Base-by-base conservation (phyloP, 1,284 basidiomycete species). In the Pterula multifida region DNA sequence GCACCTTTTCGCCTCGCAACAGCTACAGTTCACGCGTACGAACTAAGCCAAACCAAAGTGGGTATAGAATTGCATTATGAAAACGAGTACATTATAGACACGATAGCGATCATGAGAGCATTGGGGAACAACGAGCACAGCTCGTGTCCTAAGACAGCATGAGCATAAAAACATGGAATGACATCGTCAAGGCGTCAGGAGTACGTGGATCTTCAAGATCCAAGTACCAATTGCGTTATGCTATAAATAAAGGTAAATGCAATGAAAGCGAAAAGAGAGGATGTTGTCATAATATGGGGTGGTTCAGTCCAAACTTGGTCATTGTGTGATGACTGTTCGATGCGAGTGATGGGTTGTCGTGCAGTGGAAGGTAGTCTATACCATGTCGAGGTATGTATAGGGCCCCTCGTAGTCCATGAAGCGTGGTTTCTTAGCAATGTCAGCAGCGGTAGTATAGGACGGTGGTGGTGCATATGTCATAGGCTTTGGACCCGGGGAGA, bases 171-270 rank as follows among this genome's bases (percentile, higher is more conserved):
- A 17, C 39, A 19, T 42, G 6, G 19, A 17, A 42, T 11, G 39
- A 42, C 39, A 42, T 42, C 39, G 17, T 42, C 39, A 19, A 42
- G 39, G 39, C 39, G 39, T 42, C 39, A 42, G 17, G 21, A 42
- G 39, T 6, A n/a, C 9, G n/a, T 4, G 21, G 39, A 22, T 42
- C 39, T 42, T 11, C 39, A 42, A 42, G 39, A 42, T 22, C 39
- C 9, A 9, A 22, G 19, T 35, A 42, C 15, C 28, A 15, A 6
- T 32, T 32, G 39, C 13, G n/a, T 11, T 11, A n/a, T 35, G 32
- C 32, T 9, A 35, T 11, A 35, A 35, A 11, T 35, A 9, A 35
- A 35, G 11, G 32, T n/a, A n/a, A 35, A 11, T 11, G 32, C 32
- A 35, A 35, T 9, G 9, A 35, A n/a, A 11, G 11, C 32, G n/a